Evolutionary conservation across 163 green algal species (phyloP), one percentile per base, ranked within the genome.

Genomic region (Smithsoniella earleae): DNA sequence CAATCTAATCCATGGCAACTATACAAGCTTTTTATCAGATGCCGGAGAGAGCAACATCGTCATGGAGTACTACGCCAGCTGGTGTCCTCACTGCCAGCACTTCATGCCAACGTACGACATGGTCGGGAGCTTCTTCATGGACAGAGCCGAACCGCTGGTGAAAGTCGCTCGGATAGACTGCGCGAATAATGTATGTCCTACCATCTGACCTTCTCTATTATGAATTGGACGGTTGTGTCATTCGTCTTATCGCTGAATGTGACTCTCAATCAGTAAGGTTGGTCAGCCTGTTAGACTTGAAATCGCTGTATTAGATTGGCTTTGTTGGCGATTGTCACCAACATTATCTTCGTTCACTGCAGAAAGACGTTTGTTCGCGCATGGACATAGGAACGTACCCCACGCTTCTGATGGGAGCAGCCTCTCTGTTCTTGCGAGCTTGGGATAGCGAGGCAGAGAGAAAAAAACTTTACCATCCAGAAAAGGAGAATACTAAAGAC

Each of bases 21-120:
- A n/a, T n/a, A n/a, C n/a, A n/a, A n/a, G n/a, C n/a, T n/a, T n/a
- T n/a, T n/a, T n/a, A n/a, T n/a, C n/a, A n/a, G n/a, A n/a, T n/a
- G n/a, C n/a, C n/a, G n/a, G n/a, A n/a, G n/a, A 66, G 5, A 34
- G 30, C 3, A 66, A 66, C 22, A 25, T 30, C 10, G 55, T 34
- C 30, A 66, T 66, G 30, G 55, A 66, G 55, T 66, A 43, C 10
- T 66, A 66, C 55, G 55, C 55, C 4, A 25, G 25, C 30, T 66
- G 55, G 55, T 66, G 55, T 8, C 55, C 55, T 3, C 55, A 66
- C 55, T 66, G 55, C 33, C 18, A 34, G 22, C 55, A 37, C 33
- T 66, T 66, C 55, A 34, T 34, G 18, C 55, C 55, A 3, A 66
- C 55, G 18, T 66, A 66, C 55, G 55, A 66, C 55, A 13, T 10